Percentiles rank a stretch among this genome's conserved stretches.
phyloP scores from a whole-genome alignment of 2,329 filamentous ascomycete genomes.

The Keithomyces neogunnii region DNA sequence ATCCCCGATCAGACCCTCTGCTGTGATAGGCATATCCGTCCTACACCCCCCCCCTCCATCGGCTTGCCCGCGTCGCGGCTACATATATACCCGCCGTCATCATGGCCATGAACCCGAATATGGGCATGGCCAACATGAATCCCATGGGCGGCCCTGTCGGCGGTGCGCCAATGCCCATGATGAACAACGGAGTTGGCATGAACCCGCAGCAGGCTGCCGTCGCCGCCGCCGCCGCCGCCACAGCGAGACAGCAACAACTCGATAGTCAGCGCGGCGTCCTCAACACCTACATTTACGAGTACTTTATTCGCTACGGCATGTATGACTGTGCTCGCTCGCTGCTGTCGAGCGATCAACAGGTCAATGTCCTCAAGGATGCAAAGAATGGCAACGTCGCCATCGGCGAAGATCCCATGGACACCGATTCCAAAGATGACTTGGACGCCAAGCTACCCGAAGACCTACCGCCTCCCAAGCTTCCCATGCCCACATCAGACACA shows the following conservation, averaged over 20 bases:
- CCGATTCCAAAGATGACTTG: conserved; percentile 71
- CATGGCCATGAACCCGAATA: conserved; percentile 49
- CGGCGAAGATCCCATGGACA: conserved; percentile 71
- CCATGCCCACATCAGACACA: conserved; percentile 55
- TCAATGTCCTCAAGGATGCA: conserved; percentile 62
- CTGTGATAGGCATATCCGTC: neutral
- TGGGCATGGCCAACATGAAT: conserved; percentile 60
- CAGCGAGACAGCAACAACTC: conserved; percentile 30
- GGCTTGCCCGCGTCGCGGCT: conserved; percentile 7
- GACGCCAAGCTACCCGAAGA: conserved; percentile 70
- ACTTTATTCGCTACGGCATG: conserved; percentile 80
- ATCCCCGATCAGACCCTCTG: conserved; percentile 9
- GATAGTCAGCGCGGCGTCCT: conserved; percentile 49
- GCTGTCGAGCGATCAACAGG: conserved; percentile 54
- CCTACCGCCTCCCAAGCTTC: conserved; percentile 65
- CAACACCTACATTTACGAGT: conserved; percentile 87
- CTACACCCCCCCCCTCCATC: conserved; percentile 8
- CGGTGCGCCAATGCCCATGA: conserved; percentile 52
- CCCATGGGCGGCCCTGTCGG: conserved; percentile 61
- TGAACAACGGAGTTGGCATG: conserved; percentile 46
- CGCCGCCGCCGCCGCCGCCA: conserved; percentile 21
- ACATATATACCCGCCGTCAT: conserved; percentile 7
- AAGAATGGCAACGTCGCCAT: conserved; percentile 61
- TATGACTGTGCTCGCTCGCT: conserved; percentile 74
- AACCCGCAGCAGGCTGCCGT: conserved; percentile 21